Conservation (phyloP, 768 basidiomycete genomes). For the Tephrocybe sp. region DNA sequence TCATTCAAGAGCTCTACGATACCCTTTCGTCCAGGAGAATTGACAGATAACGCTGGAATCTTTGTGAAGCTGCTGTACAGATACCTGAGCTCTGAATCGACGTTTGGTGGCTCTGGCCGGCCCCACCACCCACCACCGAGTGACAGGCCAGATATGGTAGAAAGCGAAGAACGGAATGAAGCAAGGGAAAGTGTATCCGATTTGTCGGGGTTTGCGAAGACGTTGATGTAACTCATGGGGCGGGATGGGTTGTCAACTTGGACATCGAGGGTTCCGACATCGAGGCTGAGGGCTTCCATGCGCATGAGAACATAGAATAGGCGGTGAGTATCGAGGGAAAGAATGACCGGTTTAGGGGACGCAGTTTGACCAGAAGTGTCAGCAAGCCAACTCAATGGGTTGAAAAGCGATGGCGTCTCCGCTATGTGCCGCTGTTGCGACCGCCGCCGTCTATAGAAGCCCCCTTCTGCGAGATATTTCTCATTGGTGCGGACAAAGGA, state of each 20-base stretch:
- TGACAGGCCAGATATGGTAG: constrained; percentile 72
- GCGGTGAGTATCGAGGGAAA: constrained; percentile 75
- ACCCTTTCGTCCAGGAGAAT: constrained; percentile 58
- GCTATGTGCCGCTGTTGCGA: constrained; percentile 32
- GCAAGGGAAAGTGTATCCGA: constrained; percentile 73
- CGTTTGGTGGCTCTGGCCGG: constrained; percentile 48
- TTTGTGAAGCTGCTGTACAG: constrained; percentile 90
- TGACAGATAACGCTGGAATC: constrained; percentile 73
- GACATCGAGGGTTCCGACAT: constrained; percentile 79
- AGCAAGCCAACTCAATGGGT: constrained; percentile 63
- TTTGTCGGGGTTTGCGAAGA: constrained; percentile 53
- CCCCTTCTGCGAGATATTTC: constrained; percentile 65
- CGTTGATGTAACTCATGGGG: constrained; percentile 71
- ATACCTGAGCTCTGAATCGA: constrained; percentile 79
- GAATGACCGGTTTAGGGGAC: constrained; percentile 55
- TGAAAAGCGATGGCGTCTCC: constrained; percentile 42
- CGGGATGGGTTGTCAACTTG: constrained; percentile 69
- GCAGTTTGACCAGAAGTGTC: constrained; percentile 27
- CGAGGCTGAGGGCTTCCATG: constrained; percentile 75
- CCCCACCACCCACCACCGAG: constrained; percentile 76
- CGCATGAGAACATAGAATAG: constrained; percentile 88
- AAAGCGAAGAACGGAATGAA: constrained; percentile 75
- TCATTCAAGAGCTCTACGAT: constrained; percentile 71
- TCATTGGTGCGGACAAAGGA: constrained; percentile 73
- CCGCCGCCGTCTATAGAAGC: constrained; percentile 48